phyloP scores from a whole-genome alignment of 164 flowering plant species.

The Nymphaea colorata region DNA sequence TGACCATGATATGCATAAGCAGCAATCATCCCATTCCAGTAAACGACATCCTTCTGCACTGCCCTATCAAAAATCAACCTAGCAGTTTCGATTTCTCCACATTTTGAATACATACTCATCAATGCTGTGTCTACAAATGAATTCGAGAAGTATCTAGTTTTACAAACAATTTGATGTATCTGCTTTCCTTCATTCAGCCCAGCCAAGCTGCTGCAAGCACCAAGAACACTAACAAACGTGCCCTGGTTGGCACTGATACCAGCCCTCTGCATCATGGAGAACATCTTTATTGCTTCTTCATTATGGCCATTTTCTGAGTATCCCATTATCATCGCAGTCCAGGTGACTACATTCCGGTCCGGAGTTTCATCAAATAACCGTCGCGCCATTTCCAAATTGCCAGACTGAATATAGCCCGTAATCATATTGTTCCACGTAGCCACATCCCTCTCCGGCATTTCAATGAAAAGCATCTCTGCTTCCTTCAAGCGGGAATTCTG shows the following conservation, averaged over 20 bases:
- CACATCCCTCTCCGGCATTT: slow-evolving; percentile 7
- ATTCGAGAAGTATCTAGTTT: slow-evolving; percentile 3
- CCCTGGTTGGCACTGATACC: slow-evolving; percentile 10
- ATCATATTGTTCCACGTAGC: slow-evolving; percentile 7
- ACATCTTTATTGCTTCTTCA: slow-evolving; percentile 7
- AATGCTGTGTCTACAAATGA: slow-evolving; percentile 8
- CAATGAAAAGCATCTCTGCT: neutral
- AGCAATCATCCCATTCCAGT: slow-evolving; percentile 10
- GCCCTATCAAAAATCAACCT: slow-evolving; percentile 10
- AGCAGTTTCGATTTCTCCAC: slow-evolving; percentile 9
- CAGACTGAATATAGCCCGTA: slow-evolving; percentile 4
- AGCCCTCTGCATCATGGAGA: slow-evolving; percentile 5
- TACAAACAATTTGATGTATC: slow-evolving; percentile 9
- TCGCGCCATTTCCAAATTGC: slow-evolving; percentile 1
- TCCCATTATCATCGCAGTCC: slow-evolving; percentile 8
- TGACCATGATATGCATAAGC: slow-evolving; percentile 11
- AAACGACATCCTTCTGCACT: slow-evolving; percentile 8
- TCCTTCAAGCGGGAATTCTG: slow-evolving; percentile 1
- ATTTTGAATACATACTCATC: slow-evolving; percentile 12
- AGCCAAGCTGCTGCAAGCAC: slow-evolving; percentile 11
- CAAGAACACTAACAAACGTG: slow-evolving; percentile 10
- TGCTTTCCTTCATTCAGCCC: slow-evolving; percentile 13
- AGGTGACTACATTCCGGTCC: slow-evolving; percentile 6
- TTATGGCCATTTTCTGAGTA: slow-evolving; percentile 4
- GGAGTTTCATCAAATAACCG: slow-evolving; percentile 2